phyloP scores from a whole-genome alignment of 2,329 filamentous ascomycete species.

The Sclerotinia sclerotiorum region DNA sequence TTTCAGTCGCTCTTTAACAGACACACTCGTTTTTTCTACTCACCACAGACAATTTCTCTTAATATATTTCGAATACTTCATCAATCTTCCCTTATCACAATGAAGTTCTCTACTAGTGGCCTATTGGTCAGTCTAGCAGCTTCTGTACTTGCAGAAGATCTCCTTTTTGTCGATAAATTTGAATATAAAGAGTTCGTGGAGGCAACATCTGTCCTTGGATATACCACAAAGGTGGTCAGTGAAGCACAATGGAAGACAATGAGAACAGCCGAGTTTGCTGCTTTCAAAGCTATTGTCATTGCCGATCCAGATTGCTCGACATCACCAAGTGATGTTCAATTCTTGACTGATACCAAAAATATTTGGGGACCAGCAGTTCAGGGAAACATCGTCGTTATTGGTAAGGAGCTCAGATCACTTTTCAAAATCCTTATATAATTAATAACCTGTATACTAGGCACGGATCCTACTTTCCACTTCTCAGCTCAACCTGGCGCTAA shows the following conservation, averaged over 20 bases:
- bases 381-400: constrained; percentile 47
- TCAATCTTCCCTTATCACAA: background rate
- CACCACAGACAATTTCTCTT: background rate
- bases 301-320: constrained; percentile 44
- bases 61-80: background rate
- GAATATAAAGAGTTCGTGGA: constrained; percentile 37
- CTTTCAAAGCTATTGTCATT: constrained; percentile 48
- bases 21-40: background rate
- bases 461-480: constrained; percentile 38
- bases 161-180: constrained; percentile 40
- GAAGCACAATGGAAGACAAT: constrained; percentile 43
- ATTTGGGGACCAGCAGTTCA: constrained; percentile 45
- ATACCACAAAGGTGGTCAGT: constrained; percentile 42
- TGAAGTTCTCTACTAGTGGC: constrained; percentile 28
- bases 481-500: constrained; percentile 37
- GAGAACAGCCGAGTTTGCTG: constrained; percentile 46
- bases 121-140: constrained; percentile 29
- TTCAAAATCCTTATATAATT: background rate
- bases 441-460: constrained; percentile 27
- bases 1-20: constrained; percentile 18
- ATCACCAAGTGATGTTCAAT: constrained; percentile 39
- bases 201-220: constrained; percentile 30
- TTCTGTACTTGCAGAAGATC: constrained; percentile 36
- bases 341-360: constrained; percentile 44
- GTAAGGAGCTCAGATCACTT: constrained; percentile 28